Conservation (phyloP, 805 yeast species). For the Starmera caribaea region DNA sequence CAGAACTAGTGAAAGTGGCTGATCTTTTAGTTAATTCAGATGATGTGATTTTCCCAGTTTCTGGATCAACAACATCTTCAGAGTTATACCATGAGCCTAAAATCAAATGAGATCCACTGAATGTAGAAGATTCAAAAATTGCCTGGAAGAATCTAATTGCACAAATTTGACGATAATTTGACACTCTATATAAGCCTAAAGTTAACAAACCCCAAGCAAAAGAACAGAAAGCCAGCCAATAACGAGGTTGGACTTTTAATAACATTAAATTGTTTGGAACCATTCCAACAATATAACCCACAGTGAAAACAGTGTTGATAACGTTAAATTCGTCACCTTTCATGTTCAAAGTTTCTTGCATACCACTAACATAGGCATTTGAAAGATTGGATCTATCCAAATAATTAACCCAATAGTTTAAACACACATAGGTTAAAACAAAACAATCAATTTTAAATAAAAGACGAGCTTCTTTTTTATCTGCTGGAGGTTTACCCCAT, state of each 20-base stretch:
- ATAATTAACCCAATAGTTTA: slow-evolving; percentile 31
- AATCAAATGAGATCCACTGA: slow-evolving; percentile 43
- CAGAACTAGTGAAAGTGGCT: slow-evolving; percentile 46
- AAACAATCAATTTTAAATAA: slow-evolving; percentile 3
- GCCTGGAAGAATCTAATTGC: slow-evolving; percentile 54
- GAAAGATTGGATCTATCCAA: slow-evolving; percentile 47
- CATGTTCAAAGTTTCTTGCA: slow-evolving; percentile 46
- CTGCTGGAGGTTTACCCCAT: slow-evolving; percentile 3
- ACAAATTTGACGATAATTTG: slow-evolving; percentile 38
- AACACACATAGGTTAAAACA: slow-evolving; percentile 1
- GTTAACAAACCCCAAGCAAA: slow-evolving; percentile 50
- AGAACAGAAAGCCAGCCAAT: slow-evolving; percentile 45
- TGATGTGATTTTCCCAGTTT: slow-evolving; percentile 16
- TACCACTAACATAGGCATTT: slow-evolving; percentile 59
- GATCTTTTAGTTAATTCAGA: slow-evolving; percentile 39
- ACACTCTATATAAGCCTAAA: slow-evolving; percentile 38
- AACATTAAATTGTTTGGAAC: slow-evolving; percentile 51
- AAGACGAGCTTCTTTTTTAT: slow-evolving; percentile 1
- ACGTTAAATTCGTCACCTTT: slow-evolving; percentile 39
- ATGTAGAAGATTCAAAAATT: slow-evolving; percentile 49
- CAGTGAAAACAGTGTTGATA: slow-evolving; percentile 45
- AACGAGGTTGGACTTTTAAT: slow-evolving; percentile 42
- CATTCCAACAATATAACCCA: slow-evolving; percentile 54
- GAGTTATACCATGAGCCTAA: slow-evolving; percentile 44
- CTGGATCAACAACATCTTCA: slow-evolving; percentile 18